A percentile compares a stretch with the other conserved stretches of the same genome.
These are phyloP conservation scores for Neurospora sp. DNA, from an alignment of 495 filamentous ascomycete species.

Conservation along the genomic window DNA sequence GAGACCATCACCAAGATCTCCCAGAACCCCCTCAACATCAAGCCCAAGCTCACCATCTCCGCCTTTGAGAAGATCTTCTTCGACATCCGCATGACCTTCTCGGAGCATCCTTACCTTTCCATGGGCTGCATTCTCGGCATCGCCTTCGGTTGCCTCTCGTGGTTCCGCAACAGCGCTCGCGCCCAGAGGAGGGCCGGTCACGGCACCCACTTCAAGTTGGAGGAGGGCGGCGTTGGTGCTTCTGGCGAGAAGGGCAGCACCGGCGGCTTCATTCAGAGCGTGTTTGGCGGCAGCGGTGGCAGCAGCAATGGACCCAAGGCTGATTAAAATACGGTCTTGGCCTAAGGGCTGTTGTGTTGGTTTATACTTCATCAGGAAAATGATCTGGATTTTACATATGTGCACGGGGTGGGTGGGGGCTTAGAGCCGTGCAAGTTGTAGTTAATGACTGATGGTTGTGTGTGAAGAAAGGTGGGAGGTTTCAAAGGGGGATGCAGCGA, in stretches of 20 bases:
- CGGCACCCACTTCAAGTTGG: conserved; percentile 7
- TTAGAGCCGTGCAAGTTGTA: neutral
- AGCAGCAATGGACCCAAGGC: conserved; percentile 6
- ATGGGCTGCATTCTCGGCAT: conserved; percentile 51
- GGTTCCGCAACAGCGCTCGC: conserved; percentile 8
- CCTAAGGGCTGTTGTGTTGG: neutral
- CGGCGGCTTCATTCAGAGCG: neutral
- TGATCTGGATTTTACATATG: neutral
- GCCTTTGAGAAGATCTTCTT: conserved; percentile 70
- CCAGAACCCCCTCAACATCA: conserved; percentile 66
- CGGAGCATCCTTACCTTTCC: conserved; percentile 63
- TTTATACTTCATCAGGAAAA: neutral
- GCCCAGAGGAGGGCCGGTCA: neutral
- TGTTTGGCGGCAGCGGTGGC: neutral
- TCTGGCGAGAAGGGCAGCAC: neutral
- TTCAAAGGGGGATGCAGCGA: neutral
- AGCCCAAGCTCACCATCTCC: conserved; percentile 76
- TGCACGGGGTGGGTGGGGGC: neutral
- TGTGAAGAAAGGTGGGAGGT: neutral
- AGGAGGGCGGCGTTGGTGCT: conserved; percentile 3
- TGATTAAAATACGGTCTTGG: conserved; percentile 1
- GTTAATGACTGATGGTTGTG: neutral
- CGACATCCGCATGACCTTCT: conserved; percentile 54
- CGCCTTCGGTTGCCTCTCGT: conserved; percentile 27
- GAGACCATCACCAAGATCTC: conserved; percentile 79